These are phyloP conservation scores for Thinopyrum obtusiflorum DNA, from an alignment of 202 grass and related monocot species.

Conservation along the genomic window DNA sequence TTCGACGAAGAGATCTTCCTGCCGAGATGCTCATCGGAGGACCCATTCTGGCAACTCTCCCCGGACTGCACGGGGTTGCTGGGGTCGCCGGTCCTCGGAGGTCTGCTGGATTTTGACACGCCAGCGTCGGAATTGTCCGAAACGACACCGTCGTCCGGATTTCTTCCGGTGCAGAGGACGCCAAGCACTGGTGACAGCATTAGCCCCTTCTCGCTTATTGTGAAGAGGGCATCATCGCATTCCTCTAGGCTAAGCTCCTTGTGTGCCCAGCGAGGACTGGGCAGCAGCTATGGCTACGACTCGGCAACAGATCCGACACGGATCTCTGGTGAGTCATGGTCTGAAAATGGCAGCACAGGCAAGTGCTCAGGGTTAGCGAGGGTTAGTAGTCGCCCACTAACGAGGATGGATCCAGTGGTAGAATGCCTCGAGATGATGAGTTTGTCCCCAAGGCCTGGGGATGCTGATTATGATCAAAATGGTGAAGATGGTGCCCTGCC, in stretches of 20 bases:
- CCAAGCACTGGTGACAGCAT: constrained; percentile 66
- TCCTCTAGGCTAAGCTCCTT: constrained; percentile 51
- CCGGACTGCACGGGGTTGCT: constrained; percentile 27
- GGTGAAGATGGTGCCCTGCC: constrained; percentile 4
- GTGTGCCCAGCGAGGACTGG: constrained; percentile 36
- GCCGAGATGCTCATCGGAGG: constrained; percentile 41
- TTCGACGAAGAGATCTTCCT: constrained; percentile 46
- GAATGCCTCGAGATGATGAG: constrained; percentile 52
- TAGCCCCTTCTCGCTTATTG: constrained; percentile 91
- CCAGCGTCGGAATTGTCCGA: constrained; percentile 26
- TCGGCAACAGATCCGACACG: neutral
- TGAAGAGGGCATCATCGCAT: constrained; percentile 70
- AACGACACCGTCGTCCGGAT: constrained; percentile 45
- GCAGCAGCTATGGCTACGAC: constrained; percentile 5
- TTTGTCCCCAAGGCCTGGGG: constrained; percentile 38
- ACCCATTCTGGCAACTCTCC: constrained; percentile 43
- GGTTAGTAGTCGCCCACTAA: constrained; percentile 9
- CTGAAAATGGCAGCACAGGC: constrained; percentile 22
- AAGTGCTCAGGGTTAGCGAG: constrained; percentile 28
- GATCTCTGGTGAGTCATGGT: constrained; percentile 28
- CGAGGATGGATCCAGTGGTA: constrained; percentile 43
- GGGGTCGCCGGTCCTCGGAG: constrained; percentile 36
- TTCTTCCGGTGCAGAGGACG: constrained; percentile 50
- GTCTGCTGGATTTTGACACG: constrained; percentile 33
- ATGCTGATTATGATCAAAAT: constrained; percentile 27